A percentile compares a stretch with the other conserved stretches of the same genome.
These are phyloP conservation scores for Zostera marina DNA, from an alignment of 116 monocot genomes.

Conservation along the genomic window DNA sequence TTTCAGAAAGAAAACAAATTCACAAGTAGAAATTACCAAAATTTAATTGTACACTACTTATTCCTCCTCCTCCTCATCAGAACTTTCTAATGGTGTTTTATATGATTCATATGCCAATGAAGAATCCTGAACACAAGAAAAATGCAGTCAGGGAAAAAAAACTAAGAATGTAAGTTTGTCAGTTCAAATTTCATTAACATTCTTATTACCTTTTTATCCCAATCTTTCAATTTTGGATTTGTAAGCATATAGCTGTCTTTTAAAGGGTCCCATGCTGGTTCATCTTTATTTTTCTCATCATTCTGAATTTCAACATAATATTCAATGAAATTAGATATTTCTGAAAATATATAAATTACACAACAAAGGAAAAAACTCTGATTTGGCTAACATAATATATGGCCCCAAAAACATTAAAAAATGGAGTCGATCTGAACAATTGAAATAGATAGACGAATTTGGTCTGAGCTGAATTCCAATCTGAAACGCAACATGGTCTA, in stretches of 20 bases:
- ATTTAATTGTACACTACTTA: not conserved
- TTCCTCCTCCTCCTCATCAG: slow-evolving; percentile 26
- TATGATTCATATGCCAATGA: slow-evolving; percentile 1
- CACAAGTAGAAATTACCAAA: too few species aligned
- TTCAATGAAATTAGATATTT: not conserved
- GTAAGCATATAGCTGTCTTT: slow-evolving; percentile 66
- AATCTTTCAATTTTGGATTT: slow-evolving; percentile 73
- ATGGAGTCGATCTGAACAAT: too few species aligned
- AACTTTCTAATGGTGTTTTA: slow-evolving; percentile 6
- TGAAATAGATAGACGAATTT: too few species aligned
- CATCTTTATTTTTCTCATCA: slow-evolving; percentile 16
- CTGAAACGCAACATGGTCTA: too few species aligned
- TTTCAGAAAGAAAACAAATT: too few species aligned
- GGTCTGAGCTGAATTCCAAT: too few species aligned
- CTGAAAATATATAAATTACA: too few species aligned
- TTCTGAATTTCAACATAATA: not conserved
- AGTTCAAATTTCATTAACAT: not conserved
- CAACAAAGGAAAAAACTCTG: too few species aligned
- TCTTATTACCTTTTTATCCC: slow-evolving; percentile 68
- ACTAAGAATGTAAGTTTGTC: not conserved
- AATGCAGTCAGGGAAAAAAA: not conserved
- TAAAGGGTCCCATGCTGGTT: slow-evolving; percentile 72
- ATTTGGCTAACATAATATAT: too few species aligned
- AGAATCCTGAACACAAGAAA: slow-evolving; percentile 9
- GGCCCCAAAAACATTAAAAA: not conserved